Evolutionary conservation across 768 basidiomycete genomes (phyloP).

Genomic region (Leccinum arenicola): DNA sequence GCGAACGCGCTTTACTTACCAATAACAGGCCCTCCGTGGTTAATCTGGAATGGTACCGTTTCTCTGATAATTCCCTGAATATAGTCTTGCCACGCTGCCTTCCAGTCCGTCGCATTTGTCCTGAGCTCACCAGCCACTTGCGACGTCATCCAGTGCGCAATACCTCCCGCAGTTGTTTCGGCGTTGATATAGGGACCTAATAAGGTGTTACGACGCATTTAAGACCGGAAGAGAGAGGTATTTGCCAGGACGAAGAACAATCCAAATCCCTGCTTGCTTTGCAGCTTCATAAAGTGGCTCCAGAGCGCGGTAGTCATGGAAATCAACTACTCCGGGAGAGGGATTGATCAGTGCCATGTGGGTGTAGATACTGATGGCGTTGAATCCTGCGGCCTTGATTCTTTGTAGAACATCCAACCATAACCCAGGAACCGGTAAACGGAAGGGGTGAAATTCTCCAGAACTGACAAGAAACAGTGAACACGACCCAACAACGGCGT

Average conservation of each 20-base stretch:
- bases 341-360: slow-evolving; percentile 82
- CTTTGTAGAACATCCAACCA: slow-evolving; percentile 86
- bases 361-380: slow-evolving; percentile 72
- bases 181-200: slow-evolving; percentile 62
- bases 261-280: slow-evolving; percentile 69
- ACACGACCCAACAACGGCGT: neutral
- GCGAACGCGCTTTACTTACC: slow-evolving; percentile 37
- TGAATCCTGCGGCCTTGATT: slow-evolving; percentile 76
- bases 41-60: slow-evolving; percentile 65
- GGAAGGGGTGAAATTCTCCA: slow-evolving; percentile 84
- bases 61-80: slow-evolving; percentile 61
- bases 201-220: slow-evolving; percentile 3
- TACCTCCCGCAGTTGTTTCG: slow-evolving; percentile 77
- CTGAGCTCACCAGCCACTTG: slow-evolving; percentile 63
- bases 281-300: slow-evolving; percentile 75
- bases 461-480: slow-evolving; percentile 43
- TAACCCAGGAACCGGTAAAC: slow-evolving; percentile 72
- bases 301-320: slow-evolving; percentile 64
- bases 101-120: slow-evolving; percentile 69
- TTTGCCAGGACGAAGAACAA: slow-evolving; percentile 74
- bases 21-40: slow-evolving; percentile 70
- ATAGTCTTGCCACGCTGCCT: slow-evolving; percentile 69
- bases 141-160: slow-evolving; percentile 67
- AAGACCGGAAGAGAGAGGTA: neutral
- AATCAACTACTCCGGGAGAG: slow-evolving; percentile 69